Evolutionary conservation across 2,329 filamentous ascomycete genomes (phyloP).

Genomic region (Cladorrhinum sp.): DNA sequence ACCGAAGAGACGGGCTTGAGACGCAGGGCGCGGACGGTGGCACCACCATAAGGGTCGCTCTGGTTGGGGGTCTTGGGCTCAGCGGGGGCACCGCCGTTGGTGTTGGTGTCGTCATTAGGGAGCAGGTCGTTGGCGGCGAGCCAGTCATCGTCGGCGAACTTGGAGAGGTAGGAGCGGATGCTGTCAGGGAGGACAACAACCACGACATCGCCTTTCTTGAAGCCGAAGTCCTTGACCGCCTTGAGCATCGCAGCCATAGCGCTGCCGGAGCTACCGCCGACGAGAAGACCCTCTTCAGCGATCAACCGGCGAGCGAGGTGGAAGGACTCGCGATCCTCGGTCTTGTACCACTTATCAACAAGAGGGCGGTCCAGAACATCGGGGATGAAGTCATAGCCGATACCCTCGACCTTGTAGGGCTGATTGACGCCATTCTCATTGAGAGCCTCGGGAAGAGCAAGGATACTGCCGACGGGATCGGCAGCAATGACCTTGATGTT

Average conservation of each 20-base stretch:
- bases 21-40: slow-evolving; percentile 77
- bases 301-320: slow-evolving; percentile 86
- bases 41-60: slow-evolving; percentile 69
- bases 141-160: slow-evolving; percentile 99
- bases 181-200: slow-evolving; percentile 93
- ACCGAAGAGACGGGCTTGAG: slow-evolving; percentile 93
- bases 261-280: slow-evolving; percentile 90
- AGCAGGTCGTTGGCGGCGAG: slow-evolving; percentile 93
- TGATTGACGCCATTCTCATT: slow-evolving; percentile 80
- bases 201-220: slow-evolving; percentile 72
- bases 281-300: slow-evolving; percentile 87
- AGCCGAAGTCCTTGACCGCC: slow-evolving; percentile 37
- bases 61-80: slow-evolving; percentile 33
- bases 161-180: slow-evolving; percentile 94
- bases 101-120: slow-evolving; percentile 46
- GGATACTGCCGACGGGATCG: slow-evolving; percentile 87
- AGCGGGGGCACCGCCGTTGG: slow-evolving; percentile 42
- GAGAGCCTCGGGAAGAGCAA: slow-evolving; percentile 75
- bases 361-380: slow-evolving; percentile 78
- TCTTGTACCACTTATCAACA: slow-evolving; percentile 98
- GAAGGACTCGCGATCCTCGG: slow-evolving; percentile 88
- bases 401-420: slow-evolving; percentile 96
- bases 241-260: slow-evolving; percentile 50
- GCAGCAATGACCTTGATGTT: slow-evolving; percentile 87
- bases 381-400: slow-evolving; percentile 97